Percentiles rank a stretch among this genome's conserved stretches.
These are phyloP conservation scores for Chytridium lagenaria DNA, from an alignment of 371 early-diverging fungal species.

Conservation along the genomic window DNA sequence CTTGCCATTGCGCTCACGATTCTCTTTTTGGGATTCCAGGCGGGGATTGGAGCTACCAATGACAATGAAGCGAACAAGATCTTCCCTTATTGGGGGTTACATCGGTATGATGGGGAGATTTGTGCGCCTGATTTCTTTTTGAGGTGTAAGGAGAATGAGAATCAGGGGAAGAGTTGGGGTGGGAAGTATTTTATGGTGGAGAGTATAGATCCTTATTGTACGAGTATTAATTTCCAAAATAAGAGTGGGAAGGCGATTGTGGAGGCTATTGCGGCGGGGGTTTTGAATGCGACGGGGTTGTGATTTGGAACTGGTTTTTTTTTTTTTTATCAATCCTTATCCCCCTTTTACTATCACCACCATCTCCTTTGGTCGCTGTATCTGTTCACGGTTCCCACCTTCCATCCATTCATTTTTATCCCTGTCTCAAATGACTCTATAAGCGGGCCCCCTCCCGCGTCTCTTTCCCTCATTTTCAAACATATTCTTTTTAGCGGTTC, in stretches of 20 bases:
- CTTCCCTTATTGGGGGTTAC: slow-evolving; percentile 19
- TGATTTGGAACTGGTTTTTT: too few relatives aligned
- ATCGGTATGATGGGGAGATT: slow-evolving; percentile 15
- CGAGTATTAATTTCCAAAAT: slow-evolving; percentile 17
- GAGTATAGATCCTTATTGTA: slow-evolving; percentile 14
- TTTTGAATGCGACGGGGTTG: too few relatives aligned
- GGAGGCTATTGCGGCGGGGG: background rate
- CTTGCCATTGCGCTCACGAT: slow-evolving; percentile 12
- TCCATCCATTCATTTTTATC: too few relatives aligned
- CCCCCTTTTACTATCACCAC: too few relatives aligned
- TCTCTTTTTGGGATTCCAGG: slow-evolving; percentile 10
- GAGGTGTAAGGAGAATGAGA: slow-evolving; percentile 9
- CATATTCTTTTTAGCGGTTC: too few relatives aligned
- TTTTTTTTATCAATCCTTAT: too few relatives aligned
- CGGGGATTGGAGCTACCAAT: background rate
- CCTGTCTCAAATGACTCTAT: too few relatives aligned
- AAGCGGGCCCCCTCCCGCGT: too few relatives aligned
- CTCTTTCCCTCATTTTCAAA: too few relatives aligned
- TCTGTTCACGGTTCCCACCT: too few relatives aligned
- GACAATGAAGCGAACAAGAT: background rate
- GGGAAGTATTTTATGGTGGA: background rate
- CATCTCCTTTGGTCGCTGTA: too few relatives aligned
- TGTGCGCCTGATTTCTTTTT: slow-evolving; percentile 23
- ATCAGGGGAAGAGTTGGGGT: background rate
- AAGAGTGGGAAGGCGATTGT: background rate